These are phyloP conservation scores for Erythrobasidium yunnanense DNA, from an alignment of 768 basidiomycete species.

Conservation along the genomic window DNA sequence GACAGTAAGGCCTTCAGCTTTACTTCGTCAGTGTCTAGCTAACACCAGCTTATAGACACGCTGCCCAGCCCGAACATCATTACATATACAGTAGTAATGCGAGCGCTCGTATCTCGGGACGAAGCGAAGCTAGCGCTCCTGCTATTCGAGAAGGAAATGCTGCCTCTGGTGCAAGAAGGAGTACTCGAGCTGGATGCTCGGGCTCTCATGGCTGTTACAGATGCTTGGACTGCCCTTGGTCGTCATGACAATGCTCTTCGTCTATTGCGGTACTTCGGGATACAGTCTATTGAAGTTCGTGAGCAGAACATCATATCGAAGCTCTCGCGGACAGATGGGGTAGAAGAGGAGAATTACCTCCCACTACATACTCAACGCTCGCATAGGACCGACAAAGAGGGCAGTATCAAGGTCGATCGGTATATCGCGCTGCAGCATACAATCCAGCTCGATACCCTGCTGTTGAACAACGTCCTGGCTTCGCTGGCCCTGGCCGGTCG, in stretches of 20 bases:
- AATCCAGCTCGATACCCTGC: not conserved
- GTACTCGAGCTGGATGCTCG: not conserved
- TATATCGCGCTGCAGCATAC: not conserved
- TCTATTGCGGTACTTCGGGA: not conserved
- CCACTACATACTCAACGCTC: too few species aligned
- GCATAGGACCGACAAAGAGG: too few species aligned
- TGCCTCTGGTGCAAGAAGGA: not conserved
- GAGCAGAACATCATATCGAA: too few species aligned
- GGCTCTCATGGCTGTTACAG: not conserved
- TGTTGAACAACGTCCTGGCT: constrained; percentile 4
- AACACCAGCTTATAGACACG: not conserved
- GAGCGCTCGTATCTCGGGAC: not conserved
- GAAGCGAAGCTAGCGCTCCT: not conserved
- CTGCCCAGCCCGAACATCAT: constrained; percentile 13
- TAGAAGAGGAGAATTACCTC: too few species aligned
- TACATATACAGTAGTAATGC: constrained; percentile 9
- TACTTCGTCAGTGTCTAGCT: not conserved
- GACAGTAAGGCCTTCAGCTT: not conserved
- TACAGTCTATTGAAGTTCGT: too few species aligned
- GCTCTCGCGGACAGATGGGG: too few species aligned
- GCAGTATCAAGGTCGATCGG: not conserved
- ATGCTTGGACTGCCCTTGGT: not conserved
- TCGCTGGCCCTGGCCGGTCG: not conserved
- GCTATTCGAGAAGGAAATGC: not conserved
- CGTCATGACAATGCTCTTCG: not conserved